phyloP scores from a whole-genome alignment of 306 rosid genomes.

The Heteromeles arbutifolia region DNA sequence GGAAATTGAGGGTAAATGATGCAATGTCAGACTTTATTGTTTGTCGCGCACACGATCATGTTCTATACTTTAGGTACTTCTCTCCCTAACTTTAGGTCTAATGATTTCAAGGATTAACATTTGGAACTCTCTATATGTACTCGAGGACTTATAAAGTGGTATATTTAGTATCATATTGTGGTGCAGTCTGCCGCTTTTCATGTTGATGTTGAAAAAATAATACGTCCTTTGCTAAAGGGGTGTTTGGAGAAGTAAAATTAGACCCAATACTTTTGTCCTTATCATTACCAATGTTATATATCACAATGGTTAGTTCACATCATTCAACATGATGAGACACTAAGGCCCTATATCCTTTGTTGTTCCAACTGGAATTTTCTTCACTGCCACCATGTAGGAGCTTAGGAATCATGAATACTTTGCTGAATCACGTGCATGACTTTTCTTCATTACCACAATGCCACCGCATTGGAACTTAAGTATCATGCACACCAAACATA shows the following conservation, averaged over 20 bases:
- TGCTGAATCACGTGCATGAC: no score
- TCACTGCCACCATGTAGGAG: not conserved
- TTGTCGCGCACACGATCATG: slow-evolving; percentile 89
- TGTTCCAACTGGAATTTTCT: not conserved
- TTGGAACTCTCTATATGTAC: not conserved
- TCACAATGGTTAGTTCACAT: not conserved
- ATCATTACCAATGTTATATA: not conserved
- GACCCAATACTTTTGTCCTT: not conserved
- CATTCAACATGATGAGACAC: not conserved
- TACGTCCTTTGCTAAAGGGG: not conserved
- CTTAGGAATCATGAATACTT: no score
- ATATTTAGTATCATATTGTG: no score
- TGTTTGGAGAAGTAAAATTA: not conserved
- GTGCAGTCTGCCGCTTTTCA: not conserved
- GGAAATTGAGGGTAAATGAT: slow-evolving; percentile 90
- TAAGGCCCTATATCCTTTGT: not conserved
- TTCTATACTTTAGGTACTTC: slow-evolving; percentile 82
- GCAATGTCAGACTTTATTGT: slow-evolving; percentile 93
- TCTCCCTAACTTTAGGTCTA: not conserved
- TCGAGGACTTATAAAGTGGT: not conserved
- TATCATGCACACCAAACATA: not conserved
- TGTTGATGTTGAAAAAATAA: not conserved
- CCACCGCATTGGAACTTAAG: not conserved
- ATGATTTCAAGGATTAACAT: not conserved
- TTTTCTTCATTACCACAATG: no score